Evolutionary conservation across 1,284 basidiomycete species (phyloP), one percentile per base, ranked within the genome.

Genomic region (Heliocybe sulcata): DNA sequence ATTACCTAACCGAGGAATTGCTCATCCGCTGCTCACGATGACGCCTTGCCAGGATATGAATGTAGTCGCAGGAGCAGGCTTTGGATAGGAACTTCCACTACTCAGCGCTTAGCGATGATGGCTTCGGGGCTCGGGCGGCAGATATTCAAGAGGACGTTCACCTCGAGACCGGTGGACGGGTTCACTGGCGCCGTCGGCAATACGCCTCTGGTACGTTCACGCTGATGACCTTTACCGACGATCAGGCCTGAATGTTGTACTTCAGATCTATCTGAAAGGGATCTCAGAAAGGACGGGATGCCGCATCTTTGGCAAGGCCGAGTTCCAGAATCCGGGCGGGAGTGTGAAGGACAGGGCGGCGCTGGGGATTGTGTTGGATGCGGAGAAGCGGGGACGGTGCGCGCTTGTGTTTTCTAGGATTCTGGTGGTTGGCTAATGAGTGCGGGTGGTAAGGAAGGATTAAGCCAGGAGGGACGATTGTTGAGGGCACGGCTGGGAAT

Each of bases 401-500:
- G 81, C 47, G 54, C 55, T 25, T 4, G 6, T n/a, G 11, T 9
- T 4, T 26, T 14, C n/a, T 49, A 4, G 23, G 4, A 20, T 12
- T 25, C 12, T 33, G 11, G 22, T 53, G 16, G 45, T 50, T 50
- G 48, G 47, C 45, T 25, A 38, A 45, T 33, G 19, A 55, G 19
- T 29, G 38, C 38, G 16, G 12, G 38, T 42, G 38, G 52, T 26
- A 35, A 20, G 42, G 9, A 61, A 93, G 93, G 66, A 80, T 99
- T 60, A 83, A 87, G 66, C 84, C 93, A 1, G 95, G 96, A 35
- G 96, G 96, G 1, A 98, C 94, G 0, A 87, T 99, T 56, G 94
- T 99, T 11, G 96, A 99, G 72, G 96, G 96, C 1, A 99, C 96
- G 0, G 96, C 96, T 29, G 96, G 96, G n/a, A 99, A 99, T 75